Evolutionary conservation across 108 stramenopile species (phyloP), one percentile per base, ranked within the genome.

Genomic region (Cylindrotheca closterium): DNA sequence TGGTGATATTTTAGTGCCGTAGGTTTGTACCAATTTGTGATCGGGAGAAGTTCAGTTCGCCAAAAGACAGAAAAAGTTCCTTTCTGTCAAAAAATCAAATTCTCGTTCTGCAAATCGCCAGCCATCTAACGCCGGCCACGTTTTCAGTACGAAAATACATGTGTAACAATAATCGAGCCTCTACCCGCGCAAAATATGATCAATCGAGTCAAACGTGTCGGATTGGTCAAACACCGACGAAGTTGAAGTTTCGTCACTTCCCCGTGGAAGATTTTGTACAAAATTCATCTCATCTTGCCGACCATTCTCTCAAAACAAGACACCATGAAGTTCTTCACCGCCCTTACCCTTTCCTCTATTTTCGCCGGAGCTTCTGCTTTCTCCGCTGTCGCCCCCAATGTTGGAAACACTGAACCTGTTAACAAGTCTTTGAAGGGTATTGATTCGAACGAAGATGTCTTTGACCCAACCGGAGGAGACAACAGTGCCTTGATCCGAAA

Each of bases 391-490:
- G 71, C 77, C 15, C 77, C 66, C 21, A 48, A 30, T 30, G 27
- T 31, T 51, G 74, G 37, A n/a, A 67, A 52, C 46, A 26, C 68
- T 28, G 82, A 85, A 33, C 78, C 81, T 15, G 73, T 92, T 53
- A 87, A 88, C 59, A 80, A 75, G 19, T 73, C 85, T 23, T 63
- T 92, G 81, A 69, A 67, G 8, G 85, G 85, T 55, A 75, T 88
- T 21, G 86, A 88, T 60, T 68, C 59, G 58, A 76, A 85, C 27
- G 60, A 72, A 12, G 59, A 52, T 5, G 69, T 70, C 15, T 92
- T 87, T 64, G 88, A 92, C 68, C 91, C 91, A 29, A 83, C 80
- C 18, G 60, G 57, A 22, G 88, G 88, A 32, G 80, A 79, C 1
- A 64, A 60, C 51, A 68, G 86, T 49, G 86, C 88, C 19, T 37